These are phyloP conservation scores for Dunaliella primolecta DNA, from an alignment of 139 green algal genomes.

Conservation along the genomic window DNA sequence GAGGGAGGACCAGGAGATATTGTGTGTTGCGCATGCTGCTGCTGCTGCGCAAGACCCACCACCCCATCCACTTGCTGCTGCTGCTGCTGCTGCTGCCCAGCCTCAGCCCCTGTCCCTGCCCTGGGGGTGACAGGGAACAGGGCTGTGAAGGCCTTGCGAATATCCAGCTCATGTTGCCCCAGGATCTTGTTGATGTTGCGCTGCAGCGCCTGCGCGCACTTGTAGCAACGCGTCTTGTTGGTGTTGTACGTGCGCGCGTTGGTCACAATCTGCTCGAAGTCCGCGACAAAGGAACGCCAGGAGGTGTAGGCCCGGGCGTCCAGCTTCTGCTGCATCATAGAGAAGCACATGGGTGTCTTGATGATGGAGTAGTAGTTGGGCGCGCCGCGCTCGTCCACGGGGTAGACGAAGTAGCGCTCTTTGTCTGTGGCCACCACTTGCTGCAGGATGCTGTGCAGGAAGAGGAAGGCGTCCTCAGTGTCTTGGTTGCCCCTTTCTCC, in stretches of 20 bases:
- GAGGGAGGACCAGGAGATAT: too few species aligned
- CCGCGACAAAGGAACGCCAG: slow-evolving; percentile 29
- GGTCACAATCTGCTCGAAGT: slow-evolving; percentile 46
- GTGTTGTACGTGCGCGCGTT: slow-evolving; percentile 58
- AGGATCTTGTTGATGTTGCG: slow-evolving; percentile 42
- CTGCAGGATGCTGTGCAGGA: slow-evolving; percentile 18
- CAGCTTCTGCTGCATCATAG: slow-evolving; percentile 44
- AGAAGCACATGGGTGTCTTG: slow-evolving; percentile 57
- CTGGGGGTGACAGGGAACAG: slow-evolving; percentile 25
- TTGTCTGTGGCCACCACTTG: slow-evolving; percentile 22
- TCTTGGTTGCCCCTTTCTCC: not conserved
- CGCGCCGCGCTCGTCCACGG: slow-evolving; percentile 36
- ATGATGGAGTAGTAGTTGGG: slow-evolving; percentile 50
- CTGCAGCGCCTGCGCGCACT: slow-evolving; percentile 43
- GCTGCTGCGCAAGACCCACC: slow-evolving; percentile 15
- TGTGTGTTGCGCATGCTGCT: too few species aligned
- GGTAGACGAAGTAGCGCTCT: slow-evolving; percentile 33
- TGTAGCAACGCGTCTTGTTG: slow-evolving; percentile 42
- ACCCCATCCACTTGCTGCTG: not conserved
- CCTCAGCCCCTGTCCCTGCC: not conserved
- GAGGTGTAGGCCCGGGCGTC: slow-evolving; percentile 34
- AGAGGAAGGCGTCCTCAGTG: not conserved
- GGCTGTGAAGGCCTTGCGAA: slow-evolving; percentile 39
- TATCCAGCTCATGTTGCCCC: slow-evolving; percentile 38
- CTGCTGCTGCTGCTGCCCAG: not conserved